Percentiles rank a stretch among this genome's conserved stretches.
Conservation (phyloP, 768 basidiomycete genomes). For the Lentinula edodes region DNA sequence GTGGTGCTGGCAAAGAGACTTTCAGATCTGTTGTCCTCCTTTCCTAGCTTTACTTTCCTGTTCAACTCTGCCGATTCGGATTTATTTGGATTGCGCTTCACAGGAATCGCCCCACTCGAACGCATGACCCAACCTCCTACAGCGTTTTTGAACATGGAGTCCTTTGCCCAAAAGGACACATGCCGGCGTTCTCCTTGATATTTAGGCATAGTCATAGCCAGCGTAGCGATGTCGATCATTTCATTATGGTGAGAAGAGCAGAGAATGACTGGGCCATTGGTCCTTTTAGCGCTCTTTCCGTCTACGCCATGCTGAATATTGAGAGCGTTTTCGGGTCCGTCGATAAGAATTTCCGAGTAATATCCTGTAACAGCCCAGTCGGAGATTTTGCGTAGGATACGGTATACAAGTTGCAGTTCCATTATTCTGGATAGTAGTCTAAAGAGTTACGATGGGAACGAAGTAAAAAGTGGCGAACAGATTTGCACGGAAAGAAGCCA, state of each 20-base stretch:
- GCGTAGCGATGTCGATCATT: conserved; percentile 51
- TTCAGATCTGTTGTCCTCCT: conserved; percentile 22
- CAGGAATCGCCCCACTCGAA: conserved; percentile 70
- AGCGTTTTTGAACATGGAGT: conserved; percentile 58
- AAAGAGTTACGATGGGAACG: background rate
- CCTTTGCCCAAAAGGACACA: conserved; percentile 69
- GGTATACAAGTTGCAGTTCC: conserved; percentile 53
- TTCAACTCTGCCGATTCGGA: background rate
- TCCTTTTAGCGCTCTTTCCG: background rate
- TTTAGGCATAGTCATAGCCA: conserved; percentile 53
- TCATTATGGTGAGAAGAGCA: conserved; percentile 68
- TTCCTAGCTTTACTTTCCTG: background rate
- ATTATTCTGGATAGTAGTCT: conserved; percentile 15
- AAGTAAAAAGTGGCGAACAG: background rate
- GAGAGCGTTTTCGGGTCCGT: conserved; percentile 48
- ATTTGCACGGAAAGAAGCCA: no score
- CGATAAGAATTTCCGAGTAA: conserved; percentile 55
- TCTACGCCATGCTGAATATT: background rate
- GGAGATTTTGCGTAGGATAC: conserved; percentile 53
- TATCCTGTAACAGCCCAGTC: conserved; percentile 56
- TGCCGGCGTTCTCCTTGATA: conserved; percentile 27
- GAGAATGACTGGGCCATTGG: conserved; percentile 16
- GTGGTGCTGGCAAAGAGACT: conserved; percentile 52
- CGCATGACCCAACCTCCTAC: conserved; percentile 43
- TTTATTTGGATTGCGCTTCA: conserved; percentile 53